Percentiles rank a stretch among this genome's conserved stretches.
These are phyloP conservation scores for Colletotrichum costaricense DNA, from an alignment of 2,329 filamentous ascomycete species.

Conservation along the genomic window DNA sequence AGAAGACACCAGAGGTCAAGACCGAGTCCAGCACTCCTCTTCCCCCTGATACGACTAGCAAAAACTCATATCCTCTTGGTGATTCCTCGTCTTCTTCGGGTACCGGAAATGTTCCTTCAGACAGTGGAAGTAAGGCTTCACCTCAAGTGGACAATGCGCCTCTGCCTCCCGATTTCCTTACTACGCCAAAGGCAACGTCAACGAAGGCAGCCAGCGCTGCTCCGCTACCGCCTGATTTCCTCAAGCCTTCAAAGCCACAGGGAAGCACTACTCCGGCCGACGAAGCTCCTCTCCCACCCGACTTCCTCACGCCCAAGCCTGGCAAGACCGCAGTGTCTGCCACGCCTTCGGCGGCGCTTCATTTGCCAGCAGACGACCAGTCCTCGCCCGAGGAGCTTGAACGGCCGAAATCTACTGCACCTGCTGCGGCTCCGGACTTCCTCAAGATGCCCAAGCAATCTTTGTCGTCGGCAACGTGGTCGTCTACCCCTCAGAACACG, in stretches of 20 bases:
- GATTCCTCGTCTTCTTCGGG: slow-evolving; percentile 65
- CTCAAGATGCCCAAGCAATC: slow-evolving; percentile 35
- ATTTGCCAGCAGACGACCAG: slow-evolving; percentile 11
- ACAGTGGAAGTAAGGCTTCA: slow-evolving; percentile 42
- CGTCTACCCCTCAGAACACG: slow-evolving; percentile 19
- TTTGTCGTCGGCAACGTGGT: slow-evolving; percentile 30
- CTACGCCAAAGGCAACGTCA: slow-evolving; percentile 39
- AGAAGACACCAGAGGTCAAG: slow-evolving; percentile 36
- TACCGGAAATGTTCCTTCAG: slow-evolving; percentile 47
- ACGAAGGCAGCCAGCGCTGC: slow-evolving; percentile 39
- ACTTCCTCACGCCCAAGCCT: slow-evolving; percentile 44
- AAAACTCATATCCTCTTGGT: slow-evolving; percentile 58
- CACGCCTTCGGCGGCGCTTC: slow-evolving; percentile 18
- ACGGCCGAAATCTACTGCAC: slow-evolving; percentile 38
- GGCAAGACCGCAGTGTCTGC: slow-evolving; percentile 37
- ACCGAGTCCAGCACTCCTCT: slow-evolving; percentile 52
- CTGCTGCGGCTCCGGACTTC: slow-evolving; percentile 30
- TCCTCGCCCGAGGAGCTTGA: slow-evolving; percentile 13
- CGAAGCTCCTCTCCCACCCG: slow-evolving; percentile 41
- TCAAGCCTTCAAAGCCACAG: slow-evolving; percentile 38
- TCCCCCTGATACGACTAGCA: slow-evolving; percentile 68
- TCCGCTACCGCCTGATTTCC: slow-evolving; percentile 48
- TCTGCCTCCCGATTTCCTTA: slow-evolving; percentile 48
- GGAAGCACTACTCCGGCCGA: slow-evolving; percentile 35
- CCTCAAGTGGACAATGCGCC: slow-evolving; percentile 41